Base-by-base conservation (phyloP, 2,329 filamentous ascomycete genomes). In the Byssochlamys sp. region DNA sequence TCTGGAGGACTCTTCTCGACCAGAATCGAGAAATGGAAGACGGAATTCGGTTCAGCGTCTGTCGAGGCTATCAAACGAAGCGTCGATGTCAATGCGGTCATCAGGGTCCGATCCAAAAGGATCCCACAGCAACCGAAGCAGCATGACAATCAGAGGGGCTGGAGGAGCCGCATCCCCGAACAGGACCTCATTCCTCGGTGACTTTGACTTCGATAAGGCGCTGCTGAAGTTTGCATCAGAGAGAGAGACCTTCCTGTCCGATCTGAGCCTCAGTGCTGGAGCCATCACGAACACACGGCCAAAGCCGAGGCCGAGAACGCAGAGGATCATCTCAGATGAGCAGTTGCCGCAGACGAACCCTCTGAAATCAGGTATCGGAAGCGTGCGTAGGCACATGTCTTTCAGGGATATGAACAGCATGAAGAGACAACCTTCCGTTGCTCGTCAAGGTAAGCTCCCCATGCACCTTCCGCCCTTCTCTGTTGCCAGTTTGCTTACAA, bases 171-270 rank as follows among this genome's bases (percentile, higher is more conserved):
- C 67, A 14, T 69, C 71, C 2, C 60, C 70, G 24, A 72, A 71
- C 25, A 67, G 65, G n/a, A 69, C 70, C 5, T 69, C 71, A 4
- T 67, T 73, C 27, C 73, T 84, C 29, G 83, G 76, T 58, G 90
- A 95, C 69, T 90, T 89, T 67, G 94, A 97, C 72, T 99, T 99
- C 67, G 94, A 97, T 70, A 86, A 89, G 68, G 92, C 94, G 27
- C 80, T 99, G 64, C 78, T 91, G 67, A 97, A 96, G 75, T 99
- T 99, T 72, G 91, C 94, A 52, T 88, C 87, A n/a, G 92, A 97
- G 77, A 82, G 94, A 62, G 94, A 99, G 67, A 88, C 87, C 59
- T 99, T 99, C 67, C 78, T 97, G 55, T 90, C 95, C 62, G 94
- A 99, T 71, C 81, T 97, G 56, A 90, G 87, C 63, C 91, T 97